A percentile compares a stretch with the other conserved stretches of the same genome.
Evolutionary conservation across 108 stramenopile species (phyloP).

Genomic region (Aurantiochytrium sp.): DNA sequence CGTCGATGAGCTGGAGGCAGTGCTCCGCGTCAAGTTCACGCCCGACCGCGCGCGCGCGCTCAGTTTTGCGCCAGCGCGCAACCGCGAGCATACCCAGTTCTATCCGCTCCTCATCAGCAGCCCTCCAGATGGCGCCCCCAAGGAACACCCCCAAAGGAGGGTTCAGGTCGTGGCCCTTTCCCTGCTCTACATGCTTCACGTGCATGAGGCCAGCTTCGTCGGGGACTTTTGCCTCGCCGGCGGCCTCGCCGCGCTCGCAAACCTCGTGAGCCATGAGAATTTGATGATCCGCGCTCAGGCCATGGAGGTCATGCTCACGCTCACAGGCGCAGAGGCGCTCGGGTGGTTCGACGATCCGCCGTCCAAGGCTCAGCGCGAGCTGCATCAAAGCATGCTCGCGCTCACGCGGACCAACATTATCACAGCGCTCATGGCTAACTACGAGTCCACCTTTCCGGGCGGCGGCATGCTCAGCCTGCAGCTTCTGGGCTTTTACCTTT

Average conservation of each 20-base stretch:
- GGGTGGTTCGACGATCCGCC: conserved; percentile 8
- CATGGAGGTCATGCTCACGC: not conserved
- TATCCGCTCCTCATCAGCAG: not conserved
- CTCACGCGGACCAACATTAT: not conserved
- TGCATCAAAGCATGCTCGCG: not conserved
- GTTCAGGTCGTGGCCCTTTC: not conserved
- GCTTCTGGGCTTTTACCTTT: not conserved
- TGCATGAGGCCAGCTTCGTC: not conserved
- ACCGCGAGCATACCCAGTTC: not conserved
- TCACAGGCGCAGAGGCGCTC: not conserved
- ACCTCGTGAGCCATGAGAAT: not conserved
- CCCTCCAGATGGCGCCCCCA: not conserved
- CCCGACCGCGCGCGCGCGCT: not conserved
- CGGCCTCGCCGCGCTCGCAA: not conserved
- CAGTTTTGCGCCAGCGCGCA: not conserved
- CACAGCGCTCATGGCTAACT: not conserved
- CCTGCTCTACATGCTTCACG: not conserved
- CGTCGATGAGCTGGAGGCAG: not conserved
- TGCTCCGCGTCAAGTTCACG: not conserved
- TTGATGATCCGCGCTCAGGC: not conserved
- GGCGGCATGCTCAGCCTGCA: not conserved
- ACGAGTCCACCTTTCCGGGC: not conserved
- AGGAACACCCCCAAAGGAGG: not conserved
- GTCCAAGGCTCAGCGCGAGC: not conserved
- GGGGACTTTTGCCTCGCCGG: not conserved